Evolutionary conservation across 177 flowering plant genomes (phyloP), one percentile per base, ranked within the genome.

Genomic region (Vitis hybrid): DNA sequence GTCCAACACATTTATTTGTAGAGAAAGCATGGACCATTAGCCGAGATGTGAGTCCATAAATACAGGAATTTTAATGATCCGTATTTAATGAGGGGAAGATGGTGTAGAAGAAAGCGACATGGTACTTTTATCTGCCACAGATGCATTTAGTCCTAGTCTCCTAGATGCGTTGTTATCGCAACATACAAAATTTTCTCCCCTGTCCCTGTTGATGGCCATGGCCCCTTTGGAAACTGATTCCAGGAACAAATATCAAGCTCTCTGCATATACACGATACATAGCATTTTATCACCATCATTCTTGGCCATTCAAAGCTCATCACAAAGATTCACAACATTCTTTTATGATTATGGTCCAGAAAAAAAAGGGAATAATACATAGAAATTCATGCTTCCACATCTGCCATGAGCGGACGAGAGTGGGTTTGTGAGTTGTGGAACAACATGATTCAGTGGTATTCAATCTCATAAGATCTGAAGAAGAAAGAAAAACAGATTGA

Each of bases 251-350:
- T 53, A 53, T 15, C 16, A 16, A 13, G 7, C 56, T 12, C 7
- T 53, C n/a, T 14, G 16, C 15, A 15, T 53, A 5, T 39, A 4
- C 45, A 39, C 45, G 0, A 39, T 39, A 39, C 45, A 39, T 39
- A 39, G 7, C 5, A 39, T 39, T 5, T 39, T 39, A 7, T 39
- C 9, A 71, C 14, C 15, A n/a, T 50, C 3, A 12, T 50, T 53
- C 2, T 20, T 56, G 56, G 22, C 76, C 76, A 68, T 62, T 48
- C 55, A 68, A 73, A 61, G 12, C 63, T 66, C 71, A 73, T 67
- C 76, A 14, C n/a, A 68, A 14, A 6, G 45, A 5, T 39, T 39
- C 45, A 39, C 45, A 39, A 39, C 45, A 39, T 39, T 39, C 5
- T 39, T 39, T 39, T 50, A 50, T 52, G 61, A 50, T 50, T 59